phyloP scores from a whole-genome alignment of 2,329 filamentous ascomycete species.

The Fusarium sp. region DNA sequence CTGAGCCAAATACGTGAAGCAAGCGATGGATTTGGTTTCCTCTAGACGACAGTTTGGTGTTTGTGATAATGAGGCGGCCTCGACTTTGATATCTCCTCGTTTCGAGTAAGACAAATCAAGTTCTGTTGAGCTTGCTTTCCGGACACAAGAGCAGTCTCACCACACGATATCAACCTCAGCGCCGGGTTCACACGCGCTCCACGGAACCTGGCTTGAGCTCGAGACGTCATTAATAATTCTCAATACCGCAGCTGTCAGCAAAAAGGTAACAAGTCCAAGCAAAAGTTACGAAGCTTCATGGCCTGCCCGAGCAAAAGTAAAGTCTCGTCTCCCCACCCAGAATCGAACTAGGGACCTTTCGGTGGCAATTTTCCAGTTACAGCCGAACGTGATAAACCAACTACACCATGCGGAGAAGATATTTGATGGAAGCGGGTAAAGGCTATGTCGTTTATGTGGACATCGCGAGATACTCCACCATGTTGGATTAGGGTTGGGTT shows the following conservation, averaged over 20 bases:
- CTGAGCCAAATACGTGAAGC: neutral
- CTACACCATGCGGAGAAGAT: conserved; percentile 20
- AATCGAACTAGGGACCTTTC: conserved; percentile 25
- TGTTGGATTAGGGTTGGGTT: neutral
- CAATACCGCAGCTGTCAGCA: neutral
- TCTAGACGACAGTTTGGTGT: neutral
- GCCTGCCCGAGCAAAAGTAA: neutral
- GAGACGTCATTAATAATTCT: neutral
- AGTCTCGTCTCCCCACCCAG: conserved; percentile 10
- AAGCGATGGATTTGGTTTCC: neutral
- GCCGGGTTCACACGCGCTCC: neutral
- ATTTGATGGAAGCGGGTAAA: neutral
- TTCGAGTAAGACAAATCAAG: neutral
- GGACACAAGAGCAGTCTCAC: neutral
- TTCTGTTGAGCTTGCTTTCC: neutral
- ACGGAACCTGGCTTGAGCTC: neutral
- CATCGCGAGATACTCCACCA: neutral
- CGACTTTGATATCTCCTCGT: neutral
- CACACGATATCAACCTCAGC: neutral
- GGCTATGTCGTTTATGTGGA: neutral
- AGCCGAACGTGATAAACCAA: conserved; percentile 21
- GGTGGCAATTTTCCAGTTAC: conserved; percentile 18
- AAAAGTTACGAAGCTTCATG: neutral
- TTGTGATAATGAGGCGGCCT: neutral
- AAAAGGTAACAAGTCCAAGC: neutral